Evolutionary conservation across 495 filamentous ascomycete species (phyloP), one percentile per base, ranked within the genome.

Genomic region (Hypomontagnella submonticulosa): DNA sequence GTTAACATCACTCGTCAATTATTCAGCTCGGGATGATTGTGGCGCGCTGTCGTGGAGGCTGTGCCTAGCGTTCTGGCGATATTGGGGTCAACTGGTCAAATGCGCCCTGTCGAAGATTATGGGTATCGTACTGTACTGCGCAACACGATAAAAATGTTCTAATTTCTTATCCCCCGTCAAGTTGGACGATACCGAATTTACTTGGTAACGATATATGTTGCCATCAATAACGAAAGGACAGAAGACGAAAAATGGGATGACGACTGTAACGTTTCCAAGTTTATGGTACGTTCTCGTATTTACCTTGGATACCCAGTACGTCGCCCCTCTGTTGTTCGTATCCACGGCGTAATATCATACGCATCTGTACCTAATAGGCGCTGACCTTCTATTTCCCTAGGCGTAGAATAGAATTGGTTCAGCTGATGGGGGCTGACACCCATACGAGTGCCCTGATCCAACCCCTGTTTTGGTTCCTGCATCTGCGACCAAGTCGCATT

Each of bases 221-320:
- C 6, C 23, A 27, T 27, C 23, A 27, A 6, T 27, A 27, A 27
- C 2, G 6, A 36, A 18, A 50, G 27, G 5, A 18, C 30, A 3
- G 23, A 13, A 11, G 12, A 18, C n/a, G n/a, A 18, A 50, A 13
- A 51, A 4, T 1, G 52, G 23, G 12, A 43, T 42, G 38, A 9
- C 11, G 8, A 51, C 43, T 43, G 57, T 43, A 51, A 60, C 46
- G 57, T 43, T 51, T 43, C 46, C 56, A 50, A 30, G 47, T 42
- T 51, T 58, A 33, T 49, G 12, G 34, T 5, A 41, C 30, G 6
- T 8, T 27, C 57, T 60, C 57, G 57, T 60, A 60, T 60, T 60
- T 51, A 44, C 46, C 32, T 27, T 27, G 23, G 23, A 27, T 27
- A 27, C 23, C 23, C 6, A 27, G 23, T 27, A 27, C 6, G 34